phyloP scores from a whole-genome alignment of 2,329 filamentous ascomycete species.

The Ophiostoma ips region DNA sequence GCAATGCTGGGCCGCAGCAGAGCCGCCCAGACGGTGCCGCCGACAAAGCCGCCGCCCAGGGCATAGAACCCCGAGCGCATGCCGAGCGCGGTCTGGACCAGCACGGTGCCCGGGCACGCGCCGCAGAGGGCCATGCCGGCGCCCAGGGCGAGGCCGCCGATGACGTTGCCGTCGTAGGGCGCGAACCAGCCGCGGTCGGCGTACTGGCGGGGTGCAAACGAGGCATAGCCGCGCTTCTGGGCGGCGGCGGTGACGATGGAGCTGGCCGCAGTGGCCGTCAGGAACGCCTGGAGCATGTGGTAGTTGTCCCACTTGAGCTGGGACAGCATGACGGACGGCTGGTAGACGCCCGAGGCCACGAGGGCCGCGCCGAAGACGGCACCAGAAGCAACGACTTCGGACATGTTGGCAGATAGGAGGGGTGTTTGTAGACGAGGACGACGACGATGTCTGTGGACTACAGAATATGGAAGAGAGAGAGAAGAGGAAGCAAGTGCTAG shows the following conservation, averaged over 20 bases:
- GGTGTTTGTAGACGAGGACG: not conserved
- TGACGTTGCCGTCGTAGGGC: slow-evolving; percentile 47
- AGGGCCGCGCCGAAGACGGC: slow-evolving; percentile 48
- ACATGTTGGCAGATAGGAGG: slow-evolving; percentile 4
- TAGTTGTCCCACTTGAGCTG: slow-evolving; percentile 49
- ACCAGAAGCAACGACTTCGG: slow-evolving; percentile 31
- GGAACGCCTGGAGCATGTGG: slow-evolving; percentile 52
- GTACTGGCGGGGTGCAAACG: slow-evolving; percentile 32
- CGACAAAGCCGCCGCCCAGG: slow-evolving; percentile 36
- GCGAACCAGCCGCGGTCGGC: slow-evolving; percentile 39
- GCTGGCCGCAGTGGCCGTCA: slow-evolving; percentile 47
- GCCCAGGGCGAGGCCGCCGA: slow-evolving; percentile 49
- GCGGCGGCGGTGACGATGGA: slow-evolving; percentile 33
- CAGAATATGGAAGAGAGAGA: too few species aligned
- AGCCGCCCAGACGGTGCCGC: slow-evolving; percentile 39
- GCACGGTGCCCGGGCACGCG: slow-evolving; percentile 51
- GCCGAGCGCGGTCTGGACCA: slow-evolving; percentile 44
- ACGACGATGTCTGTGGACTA: too few species aligned
- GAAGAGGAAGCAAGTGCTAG: too few species aligned
- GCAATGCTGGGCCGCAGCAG: slow-evolving; percentile 23
- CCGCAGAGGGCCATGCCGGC: slow-evolving; percentile 53
- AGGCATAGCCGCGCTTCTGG: slow-evolving; percentile 28
- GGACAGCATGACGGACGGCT: slow-evolving; percentile 42
- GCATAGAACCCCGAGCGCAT: slow-evolving; percentile 37
- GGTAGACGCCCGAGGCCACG: slow-evolving; percentile 44